Evolutionary conservation across 257 asterid genomes (phyloP), one percentile per base, ranked within the genome.

Genomic region (Solanum boliviense): DNA sequence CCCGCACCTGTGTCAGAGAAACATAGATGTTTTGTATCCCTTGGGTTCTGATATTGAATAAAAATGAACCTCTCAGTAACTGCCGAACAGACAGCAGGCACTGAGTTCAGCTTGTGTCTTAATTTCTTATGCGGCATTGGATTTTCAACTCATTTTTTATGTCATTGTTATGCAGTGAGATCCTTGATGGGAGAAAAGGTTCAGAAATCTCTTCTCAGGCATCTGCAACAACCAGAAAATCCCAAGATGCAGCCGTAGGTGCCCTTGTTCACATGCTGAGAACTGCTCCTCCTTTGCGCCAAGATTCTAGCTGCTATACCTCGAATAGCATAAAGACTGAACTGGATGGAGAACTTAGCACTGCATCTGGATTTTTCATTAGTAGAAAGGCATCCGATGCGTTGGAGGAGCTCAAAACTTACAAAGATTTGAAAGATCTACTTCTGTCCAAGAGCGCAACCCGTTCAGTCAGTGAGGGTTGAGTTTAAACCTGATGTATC

Each of bases 181-280:
- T 90, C 90, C 86, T 88, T 39, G 94, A 91, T 34, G 92, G 91
- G 70, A 89, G 90, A 89, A 94, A 90, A 67, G 90, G 91, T 65
- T 93, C 96, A 31, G 99, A 94, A 85, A 87, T 90, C 76, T 92
- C 92, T 75, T 89, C 95, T 4, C 97, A 90, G 85, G 86, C 92
- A 72, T 91, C 89, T 36, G 89, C 95, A 58, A 75, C 92, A 31
- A 86, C 84, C 58, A 95, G 92, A 92, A 95, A 92, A 89, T 94
- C 98, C 4, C 98, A 95, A 88, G 99, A 95, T 48, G 93, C 98
- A 10, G 98, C 98, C 31, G 96, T 95, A 13, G 98, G 97, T 34
- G 98, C 93, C 39, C 95, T 97, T 20, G 98, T 95, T 88, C 98
- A 95, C 93, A 93, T 97, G 98, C 96, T 97, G 87, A 92, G 89